Evolutionary conservation across 306 rosid genomes (phyloP).

Genomic region (Bauhinia variegata): DNA sequence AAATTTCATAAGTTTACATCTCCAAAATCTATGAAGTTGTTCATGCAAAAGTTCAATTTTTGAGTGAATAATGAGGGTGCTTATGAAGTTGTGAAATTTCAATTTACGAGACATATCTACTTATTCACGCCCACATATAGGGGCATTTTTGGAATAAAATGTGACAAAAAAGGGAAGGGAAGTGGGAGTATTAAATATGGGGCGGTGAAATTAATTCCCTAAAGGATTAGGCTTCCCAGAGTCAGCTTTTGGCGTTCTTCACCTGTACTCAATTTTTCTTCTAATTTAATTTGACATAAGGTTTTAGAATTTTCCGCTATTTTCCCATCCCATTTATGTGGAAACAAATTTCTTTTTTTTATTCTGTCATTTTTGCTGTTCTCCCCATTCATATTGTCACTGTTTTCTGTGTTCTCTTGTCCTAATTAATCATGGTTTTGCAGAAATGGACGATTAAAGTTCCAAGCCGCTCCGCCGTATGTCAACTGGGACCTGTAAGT

Average conservation of each 20-base stretch:
- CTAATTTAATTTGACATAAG: neutral
- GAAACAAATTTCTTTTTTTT: neutral
- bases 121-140: too few species aligned
- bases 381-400: neutral
- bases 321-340: neutral
- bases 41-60: too few species aligned
- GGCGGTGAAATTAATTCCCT: too few species aligned
- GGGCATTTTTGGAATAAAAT: too few species aligned
- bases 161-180: too few species aligned
- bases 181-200: too few species aligned
- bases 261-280: neutral
- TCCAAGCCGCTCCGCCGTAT: constrained; percentile 66
- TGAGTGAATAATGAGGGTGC: too few species aligned
- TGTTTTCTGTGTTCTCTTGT: neutral
- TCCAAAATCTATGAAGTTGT: too few species aligned
- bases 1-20: too few species aligned
- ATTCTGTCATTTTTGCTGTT: neutral
- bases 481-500: constrained; percentile 84
- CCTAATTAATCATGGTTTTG: neutral
- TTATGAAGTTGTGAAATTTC: too few species aligned
- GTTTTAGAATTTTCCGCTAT: neutral
- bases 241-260: neutral
- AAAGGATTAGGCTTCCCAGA: neutral
- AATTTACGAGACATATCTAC: too few species aligned
- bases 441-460: constrained; percentile 80